A percentile compares a stretch with the other conserved stretches of the same genome.
Conservation (phyloP, 495 filamentous ascomycete species). For the Margaritispora aquatica region DNA sequence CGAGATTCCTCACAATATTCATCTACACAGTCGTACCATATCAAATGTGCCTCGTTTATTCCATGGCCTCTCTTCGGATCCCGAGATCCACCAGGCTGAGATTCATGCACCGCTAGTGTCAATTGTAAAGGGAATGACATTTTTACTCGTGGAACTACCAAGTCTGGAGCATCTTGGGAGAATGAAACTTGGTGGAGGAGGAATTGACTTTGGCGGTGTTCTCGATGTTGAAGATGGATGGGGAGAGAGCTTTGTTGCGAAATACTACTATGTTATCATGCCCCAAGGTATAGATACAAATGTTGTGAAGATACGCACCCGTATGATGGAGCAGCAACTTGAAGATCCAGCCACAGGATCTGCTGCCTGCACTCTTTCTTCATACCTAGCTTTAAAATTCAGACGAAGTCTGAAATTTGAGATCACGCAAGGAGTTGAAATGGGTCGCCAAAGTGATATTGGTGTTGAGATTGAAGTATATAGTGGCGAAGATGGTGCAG, state of each 20-base stretch:
- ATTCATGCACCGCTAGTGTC: background rate
- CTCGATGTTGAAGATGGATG: conserved; percentile 43
- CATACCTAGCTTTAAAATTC: conserved; percentile 42
- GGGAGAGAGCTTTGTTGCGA: conserved; percentile 41
- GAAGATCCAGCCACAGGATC: conserved; percentile 73
- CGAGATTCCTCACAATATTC: conserved; percentile 59
- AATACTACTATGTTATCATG: conserved; percentile 48
- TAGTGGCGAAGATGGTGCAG: conserved; percentile 22
- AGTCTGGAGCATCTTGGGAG: conserved; percentile 36
- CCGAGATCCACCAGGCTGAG: background rate
- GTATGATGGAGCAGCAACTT: conserved; percentile 48
- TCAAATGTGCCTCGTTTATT: conserved; percentile 53
- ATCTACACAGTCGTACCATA: conserved; percentile 64
- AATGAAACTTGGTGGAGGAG: background rate
- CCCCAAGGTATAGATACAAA: conserved; percentile 15
- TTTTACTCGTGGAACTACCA: conserved; percentile 47
- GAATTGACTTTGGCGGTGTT: conserved; percentile 4
- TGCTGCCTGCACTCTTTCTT: conserved; percentile 49
- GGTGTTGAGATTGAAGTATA: conserved; percentile 27
- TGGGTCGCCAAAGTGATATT: conserved; percentile 61
- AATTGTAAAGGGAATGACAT: conserved; percentile 68
- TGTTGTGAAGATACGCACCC: conserved; percentile 26
- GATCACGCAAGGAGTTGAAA: conserved; percentile 72
- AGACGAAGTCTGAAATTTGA: conserved; percentile 30
- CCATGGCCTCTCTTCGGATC: background rate